Evolutionary conservation across 2,329 filamentous ascomycete species (phyloP), one percentile per base, ranked within the genome.

Genomic region (Mycosphaerella arachidis): DNA sequence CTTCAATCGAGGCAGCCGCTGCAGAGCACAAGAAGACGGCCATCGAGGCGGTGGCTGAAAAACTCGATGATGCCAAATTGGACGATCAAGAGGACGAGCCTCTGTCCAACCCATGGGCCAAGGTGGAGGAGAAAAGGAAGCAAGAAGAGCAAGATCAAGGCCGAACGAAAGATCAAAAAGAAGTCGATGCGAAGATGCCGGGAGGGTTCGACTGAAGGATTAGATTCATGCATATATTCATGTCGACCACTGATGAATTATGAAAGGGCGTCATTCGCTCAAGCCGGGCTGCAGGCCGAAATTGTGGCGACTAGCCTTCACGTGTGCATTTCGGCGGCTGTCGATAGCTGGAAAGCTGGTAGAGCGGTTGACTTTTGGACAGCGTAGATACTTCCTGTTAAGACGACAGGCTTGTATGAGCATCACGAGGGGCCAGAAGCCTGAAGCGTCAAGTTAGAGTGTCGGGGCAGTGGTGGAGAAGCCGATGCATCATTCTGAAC

Each of bases 181-280:
- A 59, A 20, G 64, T 37, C 53, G 55, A 60, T 45, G 63, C 61
- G 43, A 68, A 54, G 35, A 70, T 73, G 66, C 71, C 71, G 12
- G 71, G 71, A 20, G 69, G 70, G 2, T 73, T 73, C 58, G 69
- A 72, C 13, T 72, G 54, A 59, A 55, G 52, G 13, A 3, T 27
- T 27, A 2, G 31, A 18, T 43, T 45, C 33, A 54, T 12, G 33
- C 4, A 54, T 43, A 18, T 43, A 24, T 48, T 46, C 1, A 24
- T n/a, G 6, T 20, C 27, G 10, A 35, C 27, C 10, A 31, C 8
- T 52, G n/a, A 52, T 35, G 50, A 35, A 6, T 35, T 35, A 52
- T 10, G 50, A 35, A 35, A 20, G 27, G 48, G n/a, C 30, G 10
- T 3, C n/a, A n/a, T 5, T 29, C 20, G 46, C 20, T 16, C 9